Evolutionary conservation across 768 basidiomycete genomes (phyloP), one percentile per base, ranked within the genome.

Genomic region (Trichaptum fuscoviolaceum): DNA sequence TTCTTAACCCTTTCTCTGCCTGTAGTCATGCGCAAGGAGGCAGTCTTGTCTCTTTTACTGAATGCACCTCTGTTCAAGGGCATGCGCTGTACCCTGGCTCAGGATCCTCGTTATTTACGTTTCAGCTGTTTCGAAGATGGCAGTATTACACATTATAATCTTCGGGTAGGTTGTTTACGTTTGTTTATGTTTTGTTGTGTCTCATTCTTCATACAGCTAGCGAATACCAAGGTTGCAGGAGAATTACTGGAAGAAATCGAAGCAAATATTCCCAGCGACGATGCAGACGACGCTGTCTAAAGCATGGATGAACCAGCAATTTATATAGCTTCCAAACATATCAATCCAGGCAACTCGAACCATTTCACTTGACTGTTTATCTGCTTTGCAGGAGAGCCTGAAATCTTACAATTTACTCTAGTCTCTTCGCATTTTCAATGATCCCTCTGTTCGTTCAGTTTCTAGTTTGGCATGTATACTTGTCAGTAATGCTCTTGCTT

Each of bases 21-120:
- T 66, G 3, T 70, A 93, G 92, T 93, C 23, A 92, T 93, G 91
- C 84, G 92, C 68, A 93, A 92, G 74, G 92, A 93, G 71, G 92
- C 91, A 0, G 91, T 93, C 23, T 89, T 87, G 73, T 82, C 89
- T 1, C 75, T 93, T 64, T 72, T 93, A 66, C 79, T 93, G 58
- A 93, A 93, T 70, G 84, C 88, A 62, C 85, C 88, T 61, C 78
- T 93, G 64, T 93, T 93, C 81, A 79, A 80, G 70, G 92, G 92
- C 35, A 93, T 93, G 91, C 82, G 82, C 65, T 90, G 87, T 75
- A 79, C 78, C 67, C 71, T 89, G 65, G 88, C 89, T 20, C 89
- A 90, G 73, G 91, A 93, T 71, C 89, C 90, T 20, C 85, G 91
- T 70, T 93, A 92, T 76, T 73, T 93, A 71, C 81, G 90, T 64